Conservation (phyloP, 2,329 filamentous ascomycete genomes). For the Cylindrodendrum hubeiense region DNA sequence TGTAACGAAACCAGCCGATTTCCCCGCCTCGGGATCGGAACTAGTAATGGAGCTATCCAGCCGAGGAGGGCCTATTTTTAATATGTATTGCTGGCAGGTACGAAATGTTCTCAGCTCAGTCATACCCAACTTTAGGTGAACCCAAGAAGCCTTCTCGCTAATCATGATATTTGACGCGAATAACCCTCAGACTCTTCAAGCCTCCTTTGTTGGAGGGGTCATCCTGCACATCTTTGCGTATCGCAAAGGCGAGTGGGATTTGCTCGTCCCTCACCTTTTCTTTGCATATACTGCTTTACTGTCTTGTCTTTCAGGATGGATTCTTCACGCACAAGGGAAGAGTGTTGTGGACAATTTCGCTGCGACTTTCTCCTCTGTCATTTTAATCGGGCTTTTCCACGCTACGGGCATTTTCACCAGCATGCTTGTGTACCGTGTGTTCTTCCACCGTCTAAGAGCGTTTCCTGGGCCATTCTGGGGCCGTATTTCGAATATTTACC, state of each 20-base stretch:
- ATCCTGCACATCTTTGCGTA: conserved; percentile 36
- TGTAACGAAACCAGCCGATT: background rate
- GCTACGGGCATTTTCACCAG: conserved; percentile 18
- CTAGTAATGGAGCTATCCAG: background rate
- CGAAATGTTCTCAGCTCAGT: background rate
- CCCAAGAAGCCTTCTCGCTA: background rate
- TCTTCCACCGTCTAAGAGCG: conserved; percentile 43
- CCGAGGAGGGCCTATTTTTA: background rate
- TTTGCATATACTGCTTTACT: background rate
- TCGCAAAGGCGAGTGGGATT: conserved; percentile 45
- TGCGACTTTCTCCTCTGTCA: background rate
- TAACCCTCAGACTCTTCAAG: background rate
- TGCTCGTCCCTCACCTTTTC: conserved; percentile 27
- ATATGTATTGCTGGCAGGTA: background rate
- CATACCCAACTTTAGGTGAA: background rate
- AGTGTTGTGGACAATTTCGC: background rate
- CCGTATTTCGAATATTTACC: conserved; percentile 41
- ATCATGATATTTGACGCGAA: background rate
- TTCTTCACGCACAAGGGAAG: background rate
- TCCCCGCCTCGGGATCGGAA: background rate
- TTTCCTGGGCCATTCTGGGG: conserved; percentile 46
- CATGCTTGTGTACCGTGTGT: conserved; percentile 14
- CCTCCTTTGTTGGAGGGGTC: conserved; percentile 10
- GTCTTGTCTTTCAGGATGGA: background rate
- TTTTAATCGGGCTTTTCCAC: background rate